Base-by-base conservation (phyloP, 2,329 filamentous ascomycete species). In the Epichloe typhina region DNA sequence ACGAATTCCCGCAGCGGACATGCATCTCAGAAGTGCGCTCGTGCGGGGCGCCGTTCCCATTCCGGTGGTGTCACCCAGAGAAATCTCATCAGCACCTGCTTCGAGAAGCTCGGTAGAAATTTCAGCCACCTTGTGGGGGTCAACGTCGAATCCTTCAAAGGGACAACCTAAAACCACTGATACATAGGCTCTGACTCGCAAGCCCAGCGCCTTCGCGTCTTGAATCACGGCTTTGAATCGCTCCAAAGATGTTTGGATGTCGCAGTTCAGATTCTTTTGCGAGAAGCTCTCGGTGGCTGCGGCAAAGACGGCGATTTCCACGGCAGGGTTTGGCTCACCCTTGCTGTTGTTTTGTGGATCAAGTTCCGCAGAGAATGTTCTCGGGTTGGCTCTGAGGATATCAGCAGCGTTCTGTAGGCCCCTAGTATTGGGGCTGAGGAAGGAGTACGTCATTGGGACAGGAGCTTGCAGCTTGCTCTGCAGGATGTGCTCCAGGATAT, bases 71-170 rank as follows among this genome's bases (percentile, higher is more conserved):
- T 95, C 90, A 6, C 88, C 89, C 0, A 95, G 77, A 1, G 86
- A 86, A 57, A 96, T 89, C 72, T 95, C 88, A 62, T 95, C 88
- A 19, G 88, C 90, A 17, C 90, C 90, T 73, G 91, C 86, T 61
- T 90, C 86, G 1, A 95, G 73, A 46, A 95, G 69, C 61, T 73
- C 81, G 53, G 72, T 77, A 0, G 85, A 83, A 43, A 86, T 79
- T 57, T 84, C 76, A 0, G 80, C 81, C 0, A 86, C 82, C 54
- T 70, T 72, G 60, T 76, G 74, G 35, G 81, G 80, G 57, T 82
- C 71, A 3, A 84, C 80, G 49, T 82, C 76, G 62, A 74, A 73
- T 3, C 82, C 82, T 57, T 83, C 80, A 54, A 84, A 93, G 0
- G 88, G 88, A 56, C 88, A 94, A 1, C 85, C 86, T 5, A 94